Evolutionary conservation across 805 yeast genomes (phyloP), one percentile per base, ranked within the genome.

Genomic region (Wickerhamiella kurtzmanii): DNA sequence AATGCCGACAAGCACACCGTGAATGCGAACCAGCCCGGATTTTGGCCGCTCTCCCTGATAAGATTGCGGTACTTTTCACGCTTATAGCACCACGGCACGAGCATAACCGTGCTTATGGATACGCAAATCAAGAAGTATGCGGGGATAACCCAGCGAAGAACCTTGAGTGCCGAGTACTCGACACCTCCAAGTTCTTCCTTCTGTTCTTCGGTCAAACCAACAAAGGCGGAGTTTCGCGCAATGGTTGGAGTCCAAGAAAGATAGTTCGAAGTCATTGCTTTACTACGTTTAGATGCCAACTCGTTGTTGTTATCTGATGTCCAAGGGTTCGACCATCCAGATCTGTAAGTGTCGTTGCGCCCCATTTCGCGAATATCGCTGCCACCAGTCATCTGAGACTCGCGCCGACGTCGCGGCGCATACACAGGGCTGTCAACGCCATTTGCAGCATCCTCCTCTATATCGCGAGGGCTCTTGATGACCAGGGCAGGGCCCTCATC

Each of bases 141-240:
- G 13, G 89, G 64, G 41, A 89, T 74, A 52, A 74, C 73, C 48
- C 82, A 76, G 9, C 56, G 44, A 48, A 92, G 66, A 8, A 87
- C 66, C 58, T 86, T 86, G 48, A 84, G 72, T 0, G 99, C 86
- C 40, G 96, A 73, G 61, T 92, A 92, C 60, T 92, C 99, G 15
- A 92, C 96, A 44, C 98, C 99, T 36, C 98, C 99, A 36, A 92
- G 66, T 61, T 92, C 99, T 49, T 83, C 94, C 57, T 85, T 87
- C 62, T 92, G 97, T 20, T 74, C 79, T 35, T 79, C 84, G 2
- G 85, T 77, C 39, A 92, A 63, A 15, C 82, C 82, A 2, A 86
- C 82, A 68, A 92, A 92, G 0, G 88, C 80, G 0, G 97, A 89
- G 63, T 92, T 92, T 62, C 96, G 74, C 9, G 96, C 97, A 35